Conservation (phyloP, 768 basidiomycete genomes). For the Tubosaeta sp. region DNA sequence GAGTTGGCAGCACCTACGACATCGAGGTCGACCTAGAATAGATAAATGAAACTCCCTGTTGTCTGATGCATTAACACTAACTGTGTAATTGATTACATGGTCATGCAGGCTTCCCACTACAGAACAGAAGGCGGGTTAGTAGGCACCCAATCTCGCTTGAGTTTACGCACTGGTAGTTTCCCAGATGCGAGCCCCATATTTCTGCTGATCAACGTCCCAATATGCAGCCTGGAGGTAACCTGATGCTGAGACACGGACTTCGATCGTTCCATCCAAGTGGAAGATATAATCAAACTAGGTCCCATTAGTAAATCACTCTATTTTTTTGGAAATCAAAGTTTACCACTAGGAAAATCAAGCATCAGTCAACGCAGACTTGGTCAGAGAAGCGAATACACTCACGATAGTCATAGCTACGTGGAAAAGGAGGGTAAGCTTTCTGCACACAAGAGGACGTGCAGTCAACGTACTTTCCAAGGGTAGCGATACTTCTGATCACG, state of each 20-base stretch:
- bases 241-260: slow-evolving; percentile 63
- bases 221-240: slow-evolving; percentile 66
- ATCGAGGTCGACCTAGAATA: slow-evolving; percentile 56
- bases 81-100: slow-evolving; percentile 63
- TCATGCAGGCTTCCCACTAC: slow-evolving; percentile 65
- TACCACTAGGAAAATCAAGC: slow-evolving; percentile 27
- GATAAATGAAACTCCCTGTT: background rate
- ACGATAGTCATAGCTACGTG: slow-evolving; percentile 55
- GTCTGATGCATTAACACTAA: slow-evolving; percentile 6
- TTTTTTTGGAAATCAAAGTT: background rate
- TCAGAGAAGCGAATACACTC: slow-evolving; percentile 18
- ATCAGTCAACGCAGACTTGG: background rate
- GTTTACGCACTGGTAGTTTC: slow-evolving; percentile 47
- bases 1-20: slow-evolving; percentile 58
- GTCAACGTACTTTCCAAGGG: slow-evolving; percentile 55
- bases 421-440: background rate
- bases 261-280: slow-evolving; percentile 62
- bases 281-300: slow-evolving; percentile 61
- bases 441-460: background rate
- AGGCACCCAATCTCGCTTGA: background rate
- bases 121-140: background rate
- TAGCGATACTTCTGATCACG: slow-evolving; percentile 52
- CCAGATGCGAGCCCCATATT: slow-evolving; percentile 53
- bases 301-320: slow-evolving; percentile 1
- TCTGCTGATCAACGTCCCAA: slow-evolving; percentile 46